Evolutionary conservation across 2,329 filamentous ascomycete species (phyloP).

Genomic region (Ophiognomonia clavigignenti-juglandacearum): DNA sequence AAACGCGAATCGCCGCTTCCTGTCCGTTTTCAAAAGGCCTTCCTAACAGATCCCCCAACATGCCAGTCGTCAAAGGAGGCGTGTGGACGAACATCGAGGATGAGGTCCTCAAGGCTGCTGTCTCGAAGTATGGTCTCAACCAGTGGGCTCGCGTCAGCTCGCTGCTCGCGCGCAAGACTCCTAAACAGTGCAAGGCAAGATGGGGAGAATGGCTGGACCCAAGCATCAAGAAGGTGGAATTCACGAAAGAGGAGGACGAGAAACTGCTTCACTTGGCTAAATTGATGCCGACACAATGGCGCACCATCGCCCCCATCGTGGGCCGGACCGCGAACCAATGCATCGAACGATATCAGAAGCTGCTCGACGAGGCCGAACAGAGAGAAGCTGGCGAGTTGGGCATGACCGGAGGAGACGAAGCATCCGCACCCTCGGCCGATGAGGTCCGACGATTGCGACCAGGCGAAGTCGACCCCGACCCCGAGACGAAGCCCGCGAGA

Average conservation of each 20-base stretch:
- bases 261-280: conserved; percentile 94
- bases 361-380: conserved; percentile 92
- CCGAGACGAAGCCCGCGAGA: conserved; percentile 90
- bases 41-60: conserved; percentile 26
- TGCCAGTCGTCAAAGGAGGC: conserved; percentile 71
- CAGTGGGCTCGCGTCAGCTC: conserved; percentile 99
- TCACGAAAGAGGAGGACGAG: conserved; percentile 98
- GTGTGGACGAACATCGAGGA: conserved; percentile 79
- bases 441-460: conserved; percentile 85
- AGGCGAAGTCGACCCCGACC: conserved; percentile 94
- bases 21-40: background rate
- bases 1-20: conserved; percentile 2
- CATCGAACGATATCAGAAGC: conserved; percentile 91
- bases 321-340: conserved; percentile 96
- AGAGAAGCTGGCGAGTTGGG: conserved; percentile 77
- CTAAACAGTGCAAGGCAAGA: conserved; percentile 98
- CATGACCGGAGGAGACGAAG: conserved; percentile 81
- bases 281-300: conserved; percentile 98
- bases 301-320: conserved; percentile 94
- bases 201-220: conserved; percentile 99
- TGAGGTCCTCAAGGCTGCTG: conserved; percentile 93
- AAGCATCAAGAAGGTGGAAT: conserved; percentile 97
- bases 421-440: conserved; percentile 82
- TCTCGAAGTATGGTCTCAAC: conserved; percentile 91
- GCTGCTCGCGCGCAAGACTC: conserved; percentile 91